Base-by-base conservation (phyloP, 1,284 basidiomycete species). In the Heterobasidion parviporum region DNA sequence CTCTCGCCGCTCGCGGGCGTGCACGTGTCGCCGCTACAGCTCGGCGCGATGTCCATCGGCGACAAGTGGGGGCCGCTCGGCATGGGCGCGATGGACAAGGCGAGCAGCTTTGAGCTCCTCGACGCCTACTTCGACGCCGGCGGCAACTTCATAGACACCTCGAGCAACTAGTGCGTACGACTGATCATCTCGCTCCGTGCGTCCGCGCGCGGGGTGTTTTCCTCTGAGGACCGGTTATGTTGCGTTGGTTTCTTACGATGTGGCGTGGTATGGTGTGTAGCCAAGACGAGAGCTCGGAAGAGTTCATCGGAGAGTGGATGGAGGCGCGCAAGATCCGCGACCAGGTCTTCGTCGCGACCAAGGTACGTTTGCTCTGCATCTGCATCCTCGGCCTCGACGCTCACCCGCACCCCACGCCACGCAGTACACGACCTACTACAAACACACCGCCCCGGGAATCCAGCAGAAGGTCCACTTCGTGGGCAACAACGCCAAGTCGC, bases 231-330 rank as follows among this genome's bases (percentile, higher is more conserved):
- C 26, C 26, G 26, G 26, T 26, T 26, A 26, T 15, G 7, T 26
- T 16, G 15, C 8, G 2, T 6, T 6, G 16, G 9, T 8, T 33
- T 8, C 7, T 15, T n/a, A 20, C 33, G 34, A 4, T 20, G 26
- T 8, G 12, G 14, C 34, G 33, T 18, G 12, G 16, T 47, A 8
- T 16, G 26, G 3, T 14, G 6, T 14, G 32, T 47, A 56, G 55
- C 16, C 74, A 76, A 54, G 66, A 74, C 53, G 74, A 71, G 41
- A 64, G 69, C 35, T 72, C 69, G 0, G 76, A 79, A 57, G 54
- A 61, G 50, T 70, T 75, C 62, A 67, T 78, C 33, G 77, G 76
- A 14, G 75, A 78, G 59, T 79, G 77, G 78, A 70, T 71, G 55
- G 69, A 74, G 57, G 57, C 63, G 8, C 70, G 72, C 15, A 66